Base-by-base conservation (phyloP, 495 filamentous ascomycete genomes). In the Hypoxylon cercidicola region DNA sequence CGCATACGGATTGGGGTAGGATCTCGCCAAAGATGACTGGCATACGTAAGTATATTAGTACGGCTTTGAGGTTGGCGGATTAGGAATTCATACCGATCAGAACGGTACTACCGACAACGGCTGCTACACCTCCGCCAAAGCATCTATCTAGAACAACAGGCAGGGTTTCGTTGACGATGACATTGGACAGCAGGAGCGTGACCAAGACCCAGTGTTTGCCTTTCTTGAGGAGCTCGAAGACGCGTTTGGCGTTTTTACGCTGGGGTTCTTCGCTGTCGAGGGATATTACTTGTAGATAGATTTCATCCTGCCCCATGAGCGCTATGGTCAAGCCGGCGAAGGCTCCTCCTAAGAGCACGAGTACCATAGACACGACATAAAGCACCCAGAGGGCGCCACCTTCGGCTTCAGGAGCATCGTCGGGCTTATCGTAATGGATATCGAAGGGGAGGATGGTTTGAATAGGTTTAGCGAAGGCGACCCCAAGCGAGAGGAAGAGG, bases 191-290 rank as follows among this genome's bases (percentile, higher is more conserved):
- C 3, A 99, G 85, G 28, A 99, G 80, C 11, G 95, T 99, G 30
- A 99, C 95, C 53, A 99, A 81, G n/a, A 99, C 95, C 95, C 95
- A 99, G 76, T 99, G 95, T 70, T 99, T 99, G 40, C 95, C 96
- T 45, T 85, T 87, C 58, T 94, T 88, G 44, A 99, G 75, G 13
- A 99, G 81, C 21, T 86, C 84, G 60, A 93, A 84, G 0, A 99
- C 95, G 61, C 85, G 88, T 21, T 81, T 84, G 1, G 95, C 96
- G 72, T 97, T 89, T 69, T 88, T 90, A 64, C 87, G 86, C 72
- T 99, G 19, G 76, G 80, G 60, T 77, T 97, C 93, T 65, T 66
- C 76, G 11, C 62, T 47, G 45, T 86, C 84, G 40, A 92, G 89
- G n/a, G 92, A 93, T 40, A 99, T 92, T 59, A 99, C 95, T 79